phyloP scores from a whole-genome alignment of 2,329 filamentous ascomycete species.

The Aspergillus fumigatus region DNA sequence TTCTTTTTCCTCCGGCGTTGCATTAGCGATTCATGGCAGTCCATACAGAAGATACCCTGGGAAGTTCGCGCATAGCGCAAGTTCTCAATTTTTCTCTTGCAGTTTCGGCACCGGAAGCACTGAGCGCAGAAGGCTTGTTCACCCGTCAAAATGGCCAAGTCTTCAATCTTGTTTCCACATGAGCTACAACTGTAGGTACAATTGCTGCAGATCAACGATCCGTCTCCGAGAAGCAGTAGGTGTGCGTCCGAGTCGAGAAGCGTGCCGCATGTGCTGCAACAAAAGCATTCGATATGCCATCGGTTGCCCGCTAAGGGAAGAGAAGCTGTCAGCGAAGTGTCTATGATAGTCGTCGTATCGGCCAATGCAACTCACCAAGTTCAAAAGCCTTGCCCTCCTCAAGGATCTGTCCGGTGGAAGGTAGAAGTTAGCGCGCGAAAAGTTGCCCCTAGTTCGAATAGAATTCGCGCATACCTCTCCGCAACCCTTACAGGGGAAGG shows the following conservation, averaged over 20 bases:
- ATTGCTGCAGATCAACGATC: conserved; percentile 97
- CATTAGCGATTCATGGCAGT: conserved; percentile 95
- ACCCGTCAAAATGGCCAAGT: conserved; percentile 92
- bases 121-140: conserved; percentile 97
- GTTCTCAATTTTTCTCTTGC: conserved; percentile 98
- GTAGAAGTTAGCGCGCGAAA: neutral
- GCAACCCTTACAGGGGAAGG: conserved; percentile 86
- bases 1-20: conserved; percentile 78
- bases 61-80: conserved; percentile 94
- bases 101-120: conserved; percentile 96
- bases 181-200: conserved; percentile 98
- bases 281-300: conserved; percentile 99
- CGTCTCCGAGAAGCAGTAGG: conserved; percentile 91
- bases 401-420: conserved; percentile 62
- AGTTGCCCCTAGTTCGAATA: neutral
- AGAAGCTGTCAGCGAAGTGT: conserved; percentile 23
- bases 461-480: conserved; percentile 62
- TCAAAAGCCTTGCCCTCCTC: conserved; percentile 99
- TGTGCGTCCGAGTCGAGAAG: conserved; percentile 98
- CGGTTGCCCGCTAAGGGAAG: conserved; percentile 71
- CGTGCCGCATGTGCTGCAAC: conserved; percentile 91
- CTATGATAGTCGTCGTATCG: conserved; percentile 3
- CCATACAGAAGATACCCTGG: conserved; percentile 99
- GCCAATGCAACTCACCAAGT: conserved; percentile 60
- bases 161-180: conserved; percentile 96